Evolutionary conservation across 2,329 filamentous ascomycete species (phyloP).

Genomic region (Cercospora nicotianae): DNA sequence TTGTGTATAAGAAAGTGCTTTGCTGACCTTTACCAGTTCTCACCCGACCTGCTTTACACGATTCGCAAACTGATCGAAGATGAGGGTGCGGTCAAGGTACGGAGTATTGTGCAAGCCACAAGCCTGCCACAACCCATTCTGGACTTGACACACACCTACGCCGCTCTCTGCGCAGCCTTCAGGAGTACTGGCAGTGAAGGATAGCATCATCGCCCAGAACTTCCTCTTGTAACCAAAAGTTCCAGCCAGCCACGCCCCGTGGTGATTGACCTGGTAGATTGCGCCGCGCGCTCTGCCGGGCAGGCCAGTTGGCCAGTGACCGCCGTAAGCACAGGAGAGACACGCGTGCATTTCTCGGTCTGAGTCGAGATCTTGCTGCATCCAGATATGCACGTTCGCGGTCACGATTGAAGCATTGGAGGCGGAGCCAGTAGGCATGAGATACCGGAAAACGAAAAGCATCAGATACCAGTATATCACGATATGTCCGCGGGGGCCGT

Average conservation of each 20-base stretch:
- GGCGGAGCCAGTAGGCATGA: neutral
- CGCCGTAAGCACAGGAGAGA: neutral
- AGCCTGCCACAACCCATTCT: constrained; percentile 89
- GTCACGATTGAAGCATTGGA: neutral
- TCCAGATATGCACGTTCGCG: neutral
- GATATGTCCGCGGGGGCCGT: neutral
- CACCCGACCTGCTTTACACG: constrained; percentile 80
- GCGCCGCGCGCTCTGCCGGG: neutral
- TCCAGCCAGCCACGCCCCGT: neutral
- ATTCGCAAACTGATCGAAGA: constrained; percentile 94
- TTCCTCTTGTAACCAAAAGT: neutral
- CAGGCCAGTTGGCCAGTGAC: neutral
- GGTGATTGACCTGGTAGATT: neutral
- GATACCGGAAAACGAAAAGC: neutral
- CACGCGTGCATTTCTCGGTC: neutral
- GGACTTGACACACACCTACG: constrained; percentile 94
- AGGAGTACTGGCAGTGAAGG: constrained; percentile 89
- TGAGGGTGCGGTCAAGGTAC: constrained; percentile 93
- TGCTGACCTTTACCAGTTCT: constrained; percentile 62
- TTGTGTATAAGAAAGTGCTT: neutral
- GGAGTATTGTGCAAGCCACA: constrained; percentile 95
- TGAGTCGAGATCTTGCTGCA: neutral
- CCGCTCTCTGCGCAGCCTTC: constrained; percentile 90
- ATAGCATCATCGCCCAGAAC: constrained; percentile 11
- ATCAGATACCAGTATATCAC: neutral